Conservation (phyloP, 2,329 filamentous ascomycete species). For the Colletotrichum horii region DNA sequence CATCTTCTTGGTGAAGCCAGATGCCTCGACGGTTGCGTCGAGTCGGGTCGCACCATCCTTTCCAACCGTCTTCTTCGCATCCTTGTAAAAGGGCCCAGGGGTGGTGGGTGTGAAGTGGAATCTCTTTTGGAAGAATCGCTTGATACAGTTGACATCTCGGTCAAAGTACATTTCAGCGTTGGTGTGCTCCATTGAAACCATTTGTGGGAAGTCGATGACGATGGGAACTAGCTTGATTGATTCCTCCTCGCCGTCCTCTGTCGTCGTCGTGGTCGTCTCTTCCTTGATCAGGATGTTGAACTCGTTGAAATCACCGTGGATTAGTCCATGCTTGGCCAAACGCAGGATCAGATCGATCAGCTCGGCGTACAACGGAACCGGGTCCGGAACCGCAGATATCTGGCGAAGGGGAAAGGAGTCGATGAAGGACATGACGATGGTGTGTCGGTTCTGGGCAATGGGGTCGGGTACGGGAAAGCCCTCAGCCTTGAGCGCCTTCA, state of each 20-base stretch:
- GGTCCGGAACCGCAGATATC: constrained; percentile 82
- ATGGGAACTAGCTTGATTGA: constrained; percentile 72
- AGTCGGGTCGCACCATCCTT: constrained; percentile 71
- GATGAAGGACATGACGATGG: constrained; percentile 93
- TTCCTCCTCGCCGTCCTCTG: constrained; percentile 46
- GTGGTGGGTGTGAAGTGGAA: constrained; percentile 87
- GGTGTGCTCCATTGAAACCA: constrained; percentile 91
- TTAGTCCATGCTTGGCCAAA: constrained; percentile 84
- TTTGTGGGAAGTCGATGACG: constrained; percentile 97
- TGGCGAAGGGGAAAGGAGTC: constrained; percentile 92
- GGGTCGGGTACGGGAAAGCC: constrained; percentile 91
- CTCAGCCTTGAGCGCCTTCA: constrained; percentile 82
- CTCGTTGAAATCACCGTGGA: constrained; percentile 98
- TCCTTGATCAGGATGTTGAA: constrained; percentile 98
- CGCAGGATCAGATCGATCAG: constrained; percentile 85
- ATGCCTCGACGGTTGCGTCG: constrained; percentile 89
- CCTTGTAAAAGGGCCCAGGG: constrained; percentile 83
- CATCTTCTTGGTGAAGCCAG: constrained; percentile 97
- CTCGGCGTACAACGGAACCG: constrained; percentile 87
- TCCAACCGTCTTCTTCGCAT: constrained; percentile 77
- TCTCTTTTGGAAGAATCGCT: constrained; percentile 87
- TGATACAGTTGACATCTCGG: constrained; percentile 93
- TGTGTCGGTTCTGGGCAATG: constrained; percentile 88
- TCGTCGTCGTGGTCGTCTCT: constrained; percentile 42
- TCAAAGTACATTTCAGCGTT: constrained; percentile 99